Conservation (phyloP, 805 yeast genomes). For the Candida suzukii region DNA sequence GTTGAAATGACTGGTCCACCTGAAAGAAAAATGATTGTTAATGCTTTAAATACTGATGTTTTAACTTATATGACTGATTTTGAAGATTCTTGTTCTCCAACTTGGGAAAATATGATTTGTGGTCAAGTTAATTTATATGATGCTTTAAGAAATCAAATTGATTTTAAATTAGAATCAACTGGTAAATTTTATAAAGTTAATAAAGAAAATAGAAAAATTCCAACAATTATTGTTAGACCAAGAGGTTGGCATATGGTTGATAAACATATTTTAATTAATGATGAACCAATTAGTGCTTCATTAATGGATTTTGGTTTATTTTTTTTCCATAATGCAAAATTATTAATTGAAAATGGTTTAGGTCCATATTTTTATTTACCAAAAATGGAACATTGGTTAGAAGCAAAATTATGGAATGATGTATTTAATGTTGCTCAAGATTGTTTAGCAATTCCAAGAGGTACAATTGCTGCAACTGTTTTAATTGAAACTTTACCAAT, state of each 20-base stretch:
- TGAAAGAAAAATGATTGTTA: conserved; percentile 75
- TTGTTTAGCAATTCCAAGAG: conserved; percentile 58
- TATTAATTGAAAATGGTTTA: conserved; percentile 52
- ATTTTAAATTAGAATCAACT: conserved; percentile 31
- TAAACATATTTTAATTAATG: conserved; percentile 62
- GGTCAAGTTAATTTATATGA: conserved; percentile 78
- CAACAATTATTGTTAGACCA: conserved; percentile 78
- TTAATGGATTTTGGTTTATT: conserved; percentile 73
- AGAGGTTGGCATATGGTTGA: conserved; percentile 86
- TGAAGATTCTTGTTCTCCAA: conserved; percentile 80
- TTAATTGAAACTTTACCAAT: conserved; percentile 80
- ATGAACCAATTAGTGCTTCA: conserved; percentile 72
- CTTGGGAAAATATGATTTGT: conserved; percentile 72
- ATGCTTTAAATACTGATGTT: conserved; percentile 71
- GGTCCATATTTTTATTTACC: conserved; percentile 83
- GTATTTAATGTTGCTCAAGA: conserved; percentile 74
- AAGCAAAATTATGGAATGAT: conserved; percentile 80
- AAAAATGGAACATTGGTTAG: conserved; percentile 81
- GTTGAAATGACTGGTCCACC: conserved; percentile 85
- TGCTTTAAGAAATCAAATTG: conserved; percentile 63
- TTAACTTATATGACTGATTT: conserved; percentile 84
- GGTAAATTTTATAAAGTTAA: conserved; percentile 34
- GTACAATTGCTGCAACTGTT: conserved; percentile 76
- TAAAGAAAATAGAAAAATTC: conserved; percentile 50
- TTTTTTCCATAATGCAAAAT: conserved; percentile 68